Evolutionary conservation across 805 yeast genomes (phyloP).

Genomic region (Saccharomycopsis fibuligera): DNA sequence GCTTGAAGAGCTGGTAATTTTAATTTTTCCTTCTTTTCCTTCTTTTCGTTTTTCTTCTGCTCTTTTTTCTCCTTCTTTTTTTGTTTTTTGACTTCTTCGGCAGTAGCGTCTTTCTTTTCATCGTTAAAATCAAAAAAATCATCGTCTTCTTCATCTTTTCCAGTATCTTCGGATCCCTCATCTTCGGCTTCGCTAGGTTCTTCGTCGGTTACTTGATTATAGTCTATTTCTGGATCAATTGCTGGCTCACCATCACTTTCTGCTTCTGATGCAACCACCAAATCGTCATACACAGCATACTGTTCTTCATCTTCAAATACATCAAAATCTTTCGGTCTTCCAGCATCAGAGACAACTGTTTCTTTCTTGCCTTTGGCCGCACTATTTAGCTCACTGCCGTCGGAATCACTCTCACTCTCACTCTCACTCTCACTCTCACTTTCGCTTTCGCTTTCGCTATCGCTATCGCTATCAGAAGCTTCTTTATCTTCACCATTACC

Average conservation of each 20-base stretch:
- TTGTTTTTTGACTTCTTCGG: conserved; percentile 8
- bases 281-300: conserved; percentile 30
- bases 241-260: conserved; percentile 34
- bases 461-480: conserved; percentile 29
- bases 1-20: conserved; percentile 62
- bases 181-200: conserved; percentile 41
- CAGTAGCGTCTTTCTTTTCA: conserved; percentile 17
- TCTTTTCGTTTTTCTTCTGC: conserved; percentile 25
- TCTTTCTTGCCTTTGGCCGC: too few relatives aligned
- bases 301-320: conserved; percentile 22
- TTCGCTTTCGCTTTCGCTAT: conserved; percentile 9
- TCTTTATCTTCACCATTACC: neutral
- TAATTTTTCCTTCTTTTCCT: conserved; percentile 28
- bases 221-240: conserved; percentile 32
- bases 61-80: conserved; percentile 20
- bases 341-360: conserved; percentile 12
- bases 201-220: conserved; percentile 61
- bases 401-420: conserved; percentile 13
- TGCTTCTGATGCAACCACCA: conserved; percentile 39
- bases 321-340: conserved; percentile 19
- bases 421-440: conserved; percentile 22
- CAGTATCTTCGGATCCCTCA: conserved; percentile 23
- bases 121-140: conserved; percentile 35
- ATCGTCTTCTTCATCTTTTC: conserved; percentile 30
- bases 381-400: conserved; percentile 5